A percentile compares a stretch with the other conserved stretches of the same genome.
phyloP scores from a whole-genome alignment of 2,329 filamentous ascomycete species.

The Parascedosporium putredinis region DNA sequence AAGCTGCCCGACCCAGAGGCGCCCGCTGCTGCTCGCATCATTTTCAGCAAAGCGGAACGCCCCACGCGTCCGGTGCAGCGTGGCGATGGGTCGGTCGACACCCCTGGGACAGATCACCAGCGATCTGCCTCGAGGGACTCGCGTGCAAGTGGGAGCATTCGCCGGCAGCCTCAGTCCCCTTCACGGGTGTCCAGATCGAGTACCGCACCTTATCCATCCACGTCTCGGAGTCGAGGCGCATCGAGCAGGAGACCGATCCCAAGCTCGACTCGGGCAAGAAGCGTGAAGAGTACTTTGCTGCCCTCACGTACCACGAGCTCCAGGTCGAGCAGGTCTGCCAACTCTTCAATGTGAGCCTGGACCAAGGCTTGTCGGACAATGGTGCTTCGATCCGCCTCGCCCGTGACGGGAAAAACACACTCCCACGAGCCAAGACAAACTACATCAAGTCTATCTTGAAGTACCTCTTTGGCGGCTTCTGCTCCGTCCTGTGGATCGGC shows the following conservation, averaged over 20 bases:
- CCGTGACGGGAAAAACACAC: conserved; percentile 30
- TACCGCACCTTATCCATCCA: conserved; percentile 31
- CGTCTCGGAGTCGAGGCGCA: conserved; percentile 24
- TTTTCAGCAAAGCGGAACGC: not conserved
- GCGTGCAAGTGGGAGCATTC: conserved; percentile 14
- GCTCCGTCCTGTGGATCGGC: conserved; percentile 34
- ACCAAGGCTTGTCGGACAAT: conserved; percentile 24
- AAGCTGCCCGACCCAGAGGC: not conserved
- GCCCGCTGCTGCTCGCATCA: not conserved
- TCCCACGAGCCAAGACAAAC: conserved; percentile 31
- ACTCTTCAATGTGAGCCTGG: conserved; percentile 25
- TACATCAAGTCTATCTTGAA: conserved; percentile 28
- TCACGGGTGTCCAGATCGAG: conserved; percentile 27
- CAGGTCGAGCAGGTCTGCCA: conserved; percentile 24
- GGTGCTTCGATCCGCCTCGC: conserved; percentile 23
- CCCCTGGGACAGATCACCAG: not conserved
- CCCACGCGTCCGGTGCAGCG: not conserved
- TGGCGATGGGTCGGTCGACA: not conserved
- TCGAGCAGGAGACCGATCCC: conserved; percentile 14
- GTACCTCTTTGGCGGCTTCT: conserved; percentile 37
- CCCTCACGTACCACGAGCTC: conserved; percentile 27
- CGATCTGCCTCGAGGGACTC: conserved; percentile 4
- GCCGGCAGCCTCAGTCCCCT: conserved; percentile 21
- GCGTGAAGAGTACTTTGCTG: conserved; percentile 32
- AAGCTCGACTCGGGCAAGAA: conserved; percentile 16